A percentile compares a stretch with the other conserved stretches of the same genome.
Conservation (phyloP, 2,329 filamentous ascomycete genomes). For the Fusarium fracticaudum region DNA sequence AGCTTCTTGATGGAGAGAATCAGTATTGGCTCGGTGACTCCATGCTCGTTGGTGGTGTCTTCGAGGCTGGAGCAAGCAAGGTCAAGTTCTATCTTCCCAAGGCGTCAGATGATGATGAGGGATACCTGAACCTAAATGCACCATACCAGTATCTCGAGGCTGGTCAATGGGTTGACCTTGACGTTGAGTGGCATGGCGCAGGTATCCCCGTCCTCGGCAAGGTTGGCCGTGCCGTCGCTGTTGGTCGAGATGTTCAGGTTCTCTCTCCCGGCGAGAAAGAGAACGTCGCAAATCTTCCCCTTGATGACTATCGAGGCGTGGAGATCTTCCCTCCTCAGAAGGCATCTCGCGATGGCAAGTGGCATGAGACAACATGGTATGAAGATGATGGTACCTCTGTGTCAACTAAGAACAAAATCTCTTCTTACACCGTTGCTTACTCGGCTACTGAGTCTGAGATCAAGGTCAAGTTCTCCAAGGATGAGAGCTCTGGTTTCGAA, state of each 20-base stretch:
- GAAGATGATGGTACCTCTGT: constrained; percentile 52
- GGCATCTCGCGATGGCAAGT: constrained; percentile 25
- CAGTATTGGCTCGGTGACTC: constrained; percentile 79
- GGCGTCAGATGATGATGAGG: constrained; percentile 62
- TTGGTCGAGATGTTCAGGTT: constrained; percentile 51
- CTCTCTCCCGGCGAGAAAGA: constrained; percentile 48
- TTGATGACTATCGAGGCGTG: constrained; percentile 54
- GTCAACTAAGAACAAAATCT: constrained; percentile 45
- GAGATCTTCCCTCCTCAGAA: constrained; percentile 54
- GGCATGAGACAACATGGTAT: constrained; percentile 47
- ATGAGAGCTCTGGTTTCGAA: constrained; percentile 47
- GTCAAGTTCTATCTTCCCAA: constrained; percentile 71
- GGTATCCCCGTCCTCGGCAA: constrained; percentile 53
- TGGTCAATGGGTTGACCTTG: constrained; percentile 53
- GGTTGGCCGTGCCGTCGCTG: constrained; percentile 51
- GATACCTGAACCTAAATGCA: constrained; percentile 70
- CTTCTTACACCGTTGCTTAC: constrained; percentile 46
- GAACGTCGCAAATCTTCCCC: constrained; percentile 51
- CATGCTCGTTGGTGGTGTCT: constrained; percentile 74
- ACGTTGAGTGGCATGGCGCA: constrained; percentile 54
- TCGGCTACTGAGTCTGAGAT: constrained; percentile 29
- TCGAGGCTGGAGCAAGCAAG: constrained; percentile 63
- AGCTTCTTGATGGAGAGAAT: constrained; percentile 70
- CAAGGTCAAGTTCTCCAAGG: constrained; percentile 41
- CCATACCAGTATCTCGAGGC: constrained; percentile 66